Conservation (phyloP, 1,139 yeast species). For the Debaryomyces robertsiae region DNA sequence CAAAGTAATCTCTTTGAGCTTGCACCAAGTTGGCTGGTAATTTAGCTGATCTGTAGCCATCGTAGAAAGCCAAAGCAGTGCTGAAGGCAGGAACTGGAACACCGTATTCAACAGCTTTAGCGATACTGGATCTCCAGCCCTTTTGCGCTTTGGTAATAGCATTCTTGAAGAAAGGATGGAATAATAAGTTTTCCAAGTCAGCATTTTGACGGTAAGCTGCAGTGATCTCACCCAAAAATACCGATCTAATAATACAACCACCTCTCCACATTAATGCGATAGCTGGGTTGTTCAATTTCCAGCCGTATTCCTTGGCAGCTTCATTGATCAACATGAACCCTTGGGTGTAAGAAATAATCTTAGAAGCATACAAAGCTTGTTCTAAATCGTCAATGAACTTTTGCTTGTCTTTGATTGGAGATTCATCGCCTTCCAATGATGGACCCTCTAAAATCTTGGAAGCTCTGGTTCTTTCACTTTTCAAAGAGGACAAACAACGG, state of each 20-base stretch:
- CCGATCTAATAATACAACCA: constrained; percentile 99
- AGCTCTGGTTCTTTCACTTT: constrained; percentile 88
- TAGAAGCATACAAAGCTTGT: constrained; percentile 98
- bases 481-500: constrained; percentile 92
- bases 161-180: constrained; percentile 90
- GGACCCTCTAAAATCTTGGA: constrained; percentile 82
- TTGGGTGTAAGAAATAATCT: constrained; percentile 97
- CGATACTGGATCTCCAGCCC: constrained; percentile 92
- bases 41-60: constrained; percentile 95
- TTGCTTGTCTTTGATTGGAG: constrained; percentile 70
- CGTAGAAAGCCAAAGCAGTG: constrained; percentile 96
- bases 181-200: constrained; percentile 89
- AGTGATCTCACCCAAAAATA: constrained; percentile 96
- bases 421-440: constrained; percentile 50
- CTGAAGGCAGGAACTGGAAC: constrained; percentile 97
- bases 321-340: constrained; percentile 99
- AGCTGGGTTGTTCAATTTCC: constrained; percentile 98
- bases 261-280: constrained; percentile 99
- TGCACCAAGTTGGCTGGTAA: constrained; percentile 97
- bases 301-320: constrained; percentile 95
- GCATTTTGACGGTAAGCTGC: constrained; percentile 94
- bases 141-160: constrained; percentile 93
- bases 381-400: constrained; percentile 90
- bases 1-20: constrained; percentile 99
- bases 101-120: constrained; percentile 79